Conservation (phyloP, 208 protist species). For the Crithidia acanthocephali region DNA sequence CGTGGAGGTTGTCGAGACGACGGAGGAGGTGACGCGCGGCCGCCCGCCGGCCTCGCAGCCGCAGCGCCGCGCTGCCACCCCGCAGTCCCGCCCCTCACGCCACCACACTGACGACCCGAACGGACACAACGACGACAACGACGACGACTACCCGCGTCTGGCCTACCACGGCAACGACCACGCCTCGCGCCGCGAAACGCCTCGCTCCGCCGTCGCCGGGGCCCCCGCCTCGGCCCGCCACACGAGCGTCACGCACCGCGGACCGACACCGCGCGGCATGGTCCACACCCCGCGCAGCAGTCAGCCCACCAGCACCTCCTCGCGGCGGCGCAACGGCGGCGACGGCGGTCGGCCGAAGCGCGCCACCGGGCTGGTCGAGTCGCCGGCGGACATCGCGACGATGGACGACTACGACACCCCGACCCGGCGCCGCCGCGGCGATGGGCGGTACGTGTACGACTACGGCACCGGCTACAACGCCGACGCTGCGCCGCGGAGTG, state of each 20-base stretch:
- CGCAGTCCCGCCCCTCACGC: neutral
- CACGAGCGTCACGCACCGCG: constrained; percentile 5
- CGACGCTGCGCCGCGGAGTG: neutral
- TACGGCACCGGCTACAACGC: constrained; percentile 22
- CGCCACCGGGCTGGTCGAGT: constrained; percentile 12
- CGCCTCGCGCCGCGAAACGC: neutral
- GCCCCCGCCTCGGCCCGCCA: neutral
- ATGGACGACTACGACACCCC: constrained; percentile 38
- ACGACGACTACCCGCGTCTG: constrained; percentile 6
- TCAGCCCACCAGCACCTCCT: neutral
- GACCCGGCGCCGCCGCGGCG: constrained; percentile 8
- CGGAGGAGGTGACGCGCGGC: constrained; percentile 9
- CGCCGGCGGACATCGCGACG: constrained; percentile 13
- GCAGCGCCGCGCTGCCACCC: neutral
- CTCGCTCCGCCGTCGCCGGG: neutral
- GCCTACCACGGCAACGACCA: constrained; percentile 2
- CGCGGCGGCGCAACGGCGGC: constrained; percentile 7
- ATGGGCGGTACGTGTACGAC: constrained; percentile 22
- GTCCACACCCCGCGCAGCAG: neutral
- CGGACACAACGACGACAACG: too few relatives aligned
- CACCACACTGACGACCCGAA: neutral
- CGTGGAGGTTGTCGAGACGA: constrained; percentile 19
- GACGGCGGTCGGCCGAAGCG: neutral
- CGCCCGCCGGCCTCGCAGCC: neutral
- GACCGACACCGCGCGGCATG: constrained; percentile 4